Evolutionary conservation across 257 asterid species (phyloP), one percentile per base, ranked within the genome.

Genomic region (Solanum clarkiae): DNA sequence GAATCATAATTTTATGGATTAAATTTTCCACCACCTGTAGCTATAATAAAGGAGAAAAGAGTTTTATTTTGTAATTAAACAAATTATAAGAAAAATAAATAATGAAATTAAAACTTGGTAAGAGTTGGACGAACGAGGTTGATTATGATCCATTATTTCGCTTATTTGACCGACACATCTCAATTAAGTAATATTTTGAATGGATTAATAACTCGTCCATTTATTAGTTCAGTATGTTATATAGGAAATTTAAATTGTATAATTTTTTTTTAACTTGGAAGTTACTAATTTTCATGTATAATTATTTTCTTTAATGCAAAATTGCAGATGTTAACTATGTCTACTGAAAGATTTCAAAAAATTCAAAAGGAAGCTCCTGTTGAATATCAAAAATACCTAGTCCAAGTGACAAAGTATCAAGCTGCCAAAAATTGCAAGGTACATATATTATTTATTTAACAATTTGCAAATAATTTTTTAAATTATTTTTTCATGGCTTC

Each of bases 361-460:
- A 91, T 96, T 54, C 97, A 91, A 89, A 91, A 93, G 82, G 99
- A 96, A 89, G 98, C 98, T 65, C 90, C 94, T 8, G 80, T 69
- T 32, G 98, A 93, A 8, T 85, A 82, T 69, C 95, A 91, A 55
- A 94, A 93, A 85, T 83, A 90, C 79, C 87, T 96, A 60, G 96
- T 96, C 80, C 99, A 94, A 72, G 94, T 96, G 51, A 94, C 98
- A 0, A 94, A 93, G 90, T 94, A 96, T 85, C 94, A 93, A 85
- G 97, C 97, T 56, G 99, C 97, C 77, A 94, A 90, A 87, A 87
- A 91, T 80, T 96, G 99, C 66, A 94, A 96, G 95, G 99, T 94
- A 36, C 18, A 65, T 42, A 6, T 42, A 10, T 44, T 20, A 42
- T 44, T 51, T 15, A 77, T 51, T 45, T n/a, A 45, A n/a, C 20